Evolutionary conservation across 441 rosid species (phyloP).

Genomic region (Hura crepitans): DNA sequence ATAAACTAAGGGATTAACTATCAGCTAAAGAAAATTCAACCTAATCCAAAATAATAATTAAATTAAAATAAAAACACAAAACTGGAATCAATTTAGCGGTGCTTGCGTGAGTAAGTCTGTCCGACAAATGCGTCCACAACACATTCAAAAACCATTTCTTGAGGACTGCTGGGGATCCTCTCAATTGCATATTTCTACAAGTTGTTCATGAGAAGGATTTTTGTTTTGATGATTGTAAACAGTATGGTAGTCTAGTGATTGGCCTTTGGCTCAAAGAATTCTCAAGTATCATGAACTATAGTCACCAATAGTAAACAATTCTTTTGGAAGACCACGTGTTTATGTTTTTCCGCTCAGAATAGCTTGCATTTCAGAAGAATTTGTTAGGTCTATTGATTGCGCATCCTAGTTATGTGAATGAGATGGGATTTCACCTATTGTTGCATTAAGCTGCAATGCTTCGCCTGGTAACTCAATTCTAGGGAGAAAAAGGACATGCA

Average conservation of each 20-base stretch:
- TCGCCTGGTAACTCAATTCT: not conserved
- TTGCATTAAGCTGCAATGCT: constrained; percentile 4
- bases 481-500: not conserved
- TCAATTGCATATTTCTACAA: not conserved
- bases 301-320: not conserved
- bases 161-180: not conserved
- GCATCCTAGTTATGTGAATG: not conserved
- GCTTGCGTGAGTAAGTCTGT: too few relatives aligned
- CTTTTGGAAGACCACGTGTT: not conserved
- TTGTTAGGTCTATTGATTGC: not conserved
- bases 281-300: not conserved
- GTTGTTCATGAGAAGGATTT: not conserved
- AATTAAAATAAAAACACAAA: too few relatives aligned
- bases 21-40: too few relatives aligned
- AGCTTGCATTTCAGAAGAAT: not conserved
- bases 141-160: too few relatives aligned
- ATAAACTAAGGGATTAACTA: too few relatives aligned
- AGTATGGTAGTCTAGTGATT: not conserved
- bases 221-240: not conserved
- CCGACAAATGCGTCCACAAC: too few relatives aligned
- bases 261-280: not conserved
- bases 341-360: not conserved
- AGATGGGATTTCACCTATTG: not conserved
- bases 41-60: too few relatives aligned
- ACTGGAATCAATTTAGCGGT: too few relatives aligned